Evolutionary conservation across 495 filamentous ascomycete species (phyloP).

Genomic region (Daldinia bambusicola): DNA sequence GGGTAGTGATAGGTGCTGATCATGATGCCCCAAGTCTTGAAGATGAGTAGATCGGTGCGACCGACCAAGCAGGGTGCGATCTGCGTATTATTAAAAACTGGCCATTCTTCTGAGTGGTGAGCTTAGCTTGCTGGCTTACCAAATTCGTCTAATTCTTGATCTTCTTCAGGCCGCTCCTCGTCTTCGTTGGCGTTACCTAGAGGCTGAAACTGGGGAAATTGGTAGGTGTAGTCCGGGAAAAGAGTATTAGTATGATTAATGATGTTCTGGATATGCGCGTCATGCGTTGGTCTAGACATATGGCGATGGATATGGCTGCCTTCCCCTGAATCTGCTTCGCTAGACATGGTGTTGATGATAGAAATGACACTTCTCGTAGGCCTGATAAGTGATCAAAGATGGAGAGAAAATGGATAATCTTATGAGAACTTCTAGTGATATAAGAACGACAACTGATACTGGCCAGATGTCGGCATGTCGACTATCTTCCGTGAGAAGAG

Average conservation of each 20-base stretch:
- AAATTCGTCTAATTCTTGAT: conserved; percentile 48
- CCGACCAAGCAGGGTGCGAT: conserved; percentile 34
- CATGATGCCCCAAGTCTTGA: conserved; percentile 9
- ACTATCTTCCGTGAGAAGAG: not conserved
- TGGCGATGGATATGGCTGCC: conserved; percentile 29
- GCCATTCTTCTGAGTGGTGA: not conserved
- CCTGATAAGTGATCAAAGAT: not conserved
- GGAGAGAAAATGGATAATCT: not conserved
- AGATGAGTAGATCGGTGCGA: not conserved
- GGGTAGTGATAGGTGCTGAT: conserved; percentile 41
- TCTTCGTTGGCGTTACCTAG: not conserved
- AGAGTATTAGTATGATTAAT: conserved; percentile 45
- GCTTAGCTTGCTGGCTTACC: conserved; percentile 39
- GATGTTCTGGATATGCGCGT: conserved; percentile 45
- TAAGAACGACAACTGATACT: not conserved
- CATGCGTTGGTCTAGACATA: conserved; percentile 21
- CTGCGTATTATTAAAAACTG: conserved; percentile 19
- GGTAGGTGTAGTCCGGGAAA: conserved; percentile 29
- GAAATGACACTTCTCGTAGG: not conserved
- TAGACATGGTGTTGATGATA: conserved; percentile 23
- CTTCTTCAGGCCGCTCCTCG: conserved; percentile 1
- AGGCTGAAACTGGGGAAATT: conserved; percentile 12
- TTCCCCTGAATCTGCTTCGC: conserved; percentile 14
- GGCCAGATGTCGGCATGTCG: not conserved
- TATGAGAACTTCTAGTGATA: not conserved